Evolutionary conservation across 352 stramenopile genomes (phyloP).

Genomic region (Globisporangium acanthophoron): DNA sequence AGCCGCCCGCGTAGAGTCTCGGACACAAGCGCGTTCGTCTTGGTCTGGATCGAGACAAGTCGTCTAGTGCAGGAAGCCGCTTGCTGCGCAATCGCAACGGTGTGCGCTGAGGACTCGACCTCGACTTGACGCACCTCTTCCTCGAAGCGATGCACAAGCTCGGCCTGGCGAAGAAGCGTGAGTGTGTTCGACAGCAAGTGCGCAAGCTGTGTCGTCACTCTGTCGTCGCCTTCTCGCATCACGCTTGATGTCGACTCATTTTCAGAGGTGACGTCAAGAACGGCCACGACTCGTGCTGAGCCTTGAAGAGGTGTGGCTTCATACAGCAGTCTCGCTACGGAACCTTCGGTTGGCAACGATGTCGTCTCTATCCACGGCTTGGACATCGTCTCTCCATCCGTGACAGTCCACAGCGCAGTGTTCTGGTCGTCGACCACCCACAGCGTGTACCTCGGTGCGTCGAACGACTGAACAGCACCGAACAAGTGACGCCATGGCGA

Average conservation of each 20-base stretch:
- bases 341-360: neutral
- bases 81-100: neutral
- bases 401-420: neutral
- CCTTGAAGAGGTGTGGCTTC: neutral
- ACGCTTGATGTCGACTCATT: neutral
- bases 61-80: neutral
- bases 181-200: neutral
- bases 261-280: neutral
- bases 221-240: neutral
- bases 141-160: neutral
- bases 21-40: neutral
- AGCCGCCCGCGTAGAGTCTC: neutral
- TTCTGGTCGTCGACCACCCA: constrained; percentile 2
- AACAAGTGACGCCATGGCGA: neutral
- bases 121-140: neutral
- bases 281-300: neutral
- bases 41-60: neutral
- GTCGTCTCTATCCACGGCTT: neutral
- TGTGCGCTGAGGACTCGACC: neutral
- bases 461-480: neutral
- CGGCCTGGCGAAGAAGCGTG: neutral
- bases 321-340: neutral
- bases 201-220: constrained; percentile 1
- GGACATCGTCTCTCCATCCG: neutral
- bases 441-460: neutral